Base-by-base conservation (phyloP, 1,139 yeast species). In the Saccharomyces hybrid region DNA sequence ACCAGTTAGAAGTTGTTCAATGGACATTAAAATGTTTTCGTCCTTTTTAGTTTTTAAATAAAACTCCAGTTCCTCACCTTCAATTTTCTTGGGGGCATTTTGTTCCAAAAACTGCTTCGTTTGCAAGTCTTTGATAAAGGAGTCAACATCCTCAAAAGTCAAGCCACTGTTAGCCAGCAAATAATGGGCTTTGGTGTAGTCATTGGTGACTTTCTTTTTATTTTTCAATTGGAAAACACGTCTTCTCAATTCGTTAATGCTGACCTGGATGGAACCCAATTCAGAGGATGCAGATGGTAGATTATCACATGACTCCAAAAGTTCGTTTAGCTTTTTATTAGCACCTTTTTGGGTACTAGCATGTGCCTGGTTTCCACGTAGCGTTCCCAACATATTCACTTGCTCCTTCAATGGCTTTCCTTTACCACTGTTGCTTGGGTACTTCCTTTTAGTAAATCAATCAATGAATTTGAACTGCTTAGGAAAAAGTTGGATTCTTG, bases 131-230 rank as follows among this genome's bases (percentile, higher is more conserved):
- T 78, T 78, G 60, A 85, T 73, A 53, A 88, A 91, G 49, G 78
- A 76, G 61, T 87, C 91, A 50, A 93, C 84, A 55, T 89, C 95
- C 64, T 89, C 97, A 48, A 95, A 88, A 55, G 89, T 85, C 53
- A 91, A 78, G 0, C 97, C 97, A 66, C 95, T 86, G 0, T 95
- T 88, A 2, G 97, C 97, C 54, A 93, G 76, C 50, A 91, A 73
- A 68, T 91, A 91, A 65, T 90, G 97, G 0, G 97, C 98, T 63
- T 86, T 88, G 2, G 96, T 88, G 66, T 80, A 86, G 58, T 82
- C 80, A 41, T 47, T 48, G 20, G 73, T 62, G 34, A 70, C 70
- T 28, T 55, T 65, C 69, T 54, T 68, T 46, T 76, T 72, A 34
- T 70, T 71, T 56, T 90, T 78, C 62, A 87, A 73, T 55, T 78